phyloP scores from a whole-genome alignment of 1,284 basidiomycete genomes.

The Trametes pubescens region DNA sequence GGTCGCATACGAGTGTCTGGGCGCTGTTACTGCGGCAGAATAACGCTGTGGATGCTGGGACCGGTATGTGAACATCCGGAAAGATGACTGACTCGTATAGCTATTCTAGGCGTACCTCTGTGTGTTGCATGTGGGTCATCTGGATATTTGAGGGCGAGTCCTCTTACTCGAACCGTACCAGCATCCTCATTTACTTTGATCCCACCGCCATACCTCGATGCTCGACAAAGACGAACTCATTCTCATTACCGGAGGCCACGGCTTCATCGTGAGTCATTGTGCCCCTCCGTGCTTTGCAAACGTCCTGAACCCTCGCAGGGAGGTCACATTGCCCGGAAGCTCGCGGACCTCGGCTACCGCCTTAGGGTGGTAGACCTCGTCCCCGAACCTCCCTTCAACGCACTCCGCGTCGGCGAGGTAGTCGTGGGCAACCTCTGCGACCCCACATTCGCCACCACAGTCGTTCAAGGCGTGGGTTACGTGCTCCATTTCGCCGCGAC shows the following conservation, averaged over 20 bases:
- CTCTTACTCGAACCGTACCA: not conserved
- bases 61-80: not conserved
- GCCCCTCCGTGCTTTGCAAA: conserved; percentile 4
- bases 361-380: conserved; percentile 56
- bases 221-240: conserved; percentile 34
- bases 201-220: conserved; percentile 5
- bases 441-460: conserved; percentile 46
- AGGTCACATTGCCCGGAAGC: conserved; percentile 55
- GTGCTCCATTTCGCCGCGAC: conserved; percentile 66
- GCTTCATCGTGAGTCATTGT: conserved; percentile 58
- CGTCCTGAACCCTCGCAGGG: conserved; percentile 47
- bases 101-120: no score
- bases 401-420: conserved; percentile 46
- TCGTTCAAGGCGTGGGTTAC: conserved; percentile 48
- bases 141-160: not conserved
- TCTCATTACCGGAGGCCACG: conserved; percentile 62
- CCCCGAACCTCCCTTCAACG: conserved; percentile 39
- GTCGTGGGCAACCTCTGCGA: conserved; percentile 58
- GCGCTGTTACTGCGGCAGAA: not conserved
- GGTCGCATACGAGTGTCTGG: not conserved
- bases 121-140: no score
- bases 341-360: conserved; percentile 43
- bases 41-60: not conserved
- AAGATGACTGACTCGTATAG: no score
- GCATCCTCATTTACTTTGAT: not conserved